phyloP scores from a whole-genome alignment of 1,284 basidiomycete genomes.

The Trametes hirsuta region DNA sequence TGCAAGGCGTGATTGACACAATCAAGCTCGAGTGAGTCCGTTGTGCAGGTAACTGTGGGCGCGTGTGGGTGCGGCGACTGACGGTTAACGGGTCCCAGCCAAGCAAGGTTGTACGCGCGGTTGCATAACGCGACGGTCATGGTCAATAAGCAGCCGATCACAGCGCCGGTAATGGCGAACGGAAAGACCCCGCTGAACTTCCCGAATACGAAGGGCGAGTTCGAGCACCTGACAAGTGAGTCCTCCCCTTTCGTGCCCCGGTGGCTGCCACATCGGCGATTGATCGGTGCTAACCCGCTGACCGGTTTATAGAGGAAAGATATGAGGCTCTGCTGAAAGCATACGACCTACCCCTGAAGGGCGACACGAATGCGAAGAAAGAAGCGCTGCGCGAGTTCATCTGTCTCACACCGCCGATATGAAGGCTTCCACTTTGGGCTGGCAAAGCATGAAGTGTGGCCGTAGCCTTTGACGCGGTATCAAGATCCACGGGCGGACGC shows the following conservation, averaged over 20 bases:
- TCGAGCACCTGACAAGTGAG: constrained; percentile 45
- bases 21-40: constrained; percentile 41
- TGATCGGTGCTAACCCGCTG: neutral
- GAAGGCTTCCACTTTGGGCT: neutral
- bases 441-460: neutral
- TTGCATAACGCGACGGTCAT: constrained; percentile 39
- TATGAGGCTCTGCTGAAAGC: constrained; percentile 42
- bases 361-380: constrained; percentile 42
- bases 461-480: neutral
- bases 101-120: constrained; percentile 40
- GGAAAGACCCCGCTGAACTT: constrained; percentile 41
- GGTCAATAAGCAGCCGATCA: constrained; percentile 37
- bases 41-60: neutral
- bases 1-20: constrained; percentile 35
- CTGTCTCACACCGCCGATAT: constrained; percentile 34
- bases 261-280: too few species aligned
- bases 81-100: constrained; percentile 26
- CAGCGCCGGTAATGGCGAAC: constrained; percentile 35
- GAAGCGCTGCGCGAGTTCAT: constrained; percentile 42
- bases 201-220: constrained; percentile 45
- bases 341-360: constrained; percentile 39
- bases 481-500: neutral
- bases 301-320: constrained; percentile 38
- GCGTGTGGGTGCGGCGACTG: neutral
- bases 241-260: neutral